phyloP scores from a whole-genome alignment of 768 basidiomycete genomes.

The Tricholoma terreum region DNA sequence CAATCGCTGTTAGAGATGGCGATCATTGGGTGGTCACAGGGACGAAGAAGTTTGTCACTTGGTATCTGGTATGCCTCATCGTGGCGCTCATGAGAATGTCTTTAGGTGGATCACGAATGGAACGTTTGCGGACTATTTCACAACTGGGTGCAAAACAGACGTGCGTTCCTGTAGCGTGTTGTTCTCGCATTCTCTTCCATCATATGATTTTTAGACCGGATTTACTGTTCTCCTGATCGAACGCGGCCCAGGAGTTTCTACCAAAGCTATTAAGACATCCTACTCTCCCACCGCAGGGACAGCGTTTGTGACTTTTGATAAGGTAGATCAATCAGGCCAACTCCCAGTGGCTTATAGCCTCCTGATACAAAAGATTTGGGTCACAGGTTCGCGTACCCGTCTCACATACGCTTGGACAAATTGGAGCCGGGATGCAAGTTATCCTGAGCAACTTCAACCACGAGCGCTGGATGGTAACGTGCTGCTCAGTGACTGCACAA shows the following conservation, averaged over 20 bases:
- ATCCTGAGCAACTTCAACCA: constrained; percentile 88
- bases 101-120: constrained; percentile 88
- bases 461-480: constrained; percentile 85
- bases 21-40: constrained; percentile 87
- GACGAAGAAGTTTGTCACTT: constrained; percentile 73
- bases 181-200: neutral
- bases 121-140: constrained; percentile 81
- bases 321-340: constrained; percentile 26
- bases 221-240: constrained; percentile 76
- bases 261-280: constrained; percentile 87
- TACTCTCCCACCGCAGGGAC: constrained; percentile 94
- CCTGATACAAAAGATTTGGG: constrained; percentile 9
- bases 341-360: neutral
- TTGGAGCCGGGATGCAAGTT: constrained; percentile 79
- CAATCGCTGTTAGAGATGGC: constrained; percentile 81
- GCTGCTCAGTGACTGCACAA: constrained; percentile 69
- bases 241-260: constrained; percentile 69
- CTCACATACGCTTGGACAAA: constrained; percentile 82
- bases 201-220: constrained; percentile 47
- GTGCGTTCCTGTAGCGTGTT: constrained; percentile 33
- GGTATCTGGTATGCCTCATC: neutral
- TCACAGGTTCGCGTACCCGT: constrained; percentile 69
- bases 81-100: neutral
- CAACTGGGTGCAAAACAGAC: constrained; percentile 72
- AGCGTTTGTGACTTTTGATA: constrained; percentile 79